Evolutionary conservation across 2,329 filamentous ascomycete species (phyloP).

Genomic region (Thermochaetoides dissita): DNA sequence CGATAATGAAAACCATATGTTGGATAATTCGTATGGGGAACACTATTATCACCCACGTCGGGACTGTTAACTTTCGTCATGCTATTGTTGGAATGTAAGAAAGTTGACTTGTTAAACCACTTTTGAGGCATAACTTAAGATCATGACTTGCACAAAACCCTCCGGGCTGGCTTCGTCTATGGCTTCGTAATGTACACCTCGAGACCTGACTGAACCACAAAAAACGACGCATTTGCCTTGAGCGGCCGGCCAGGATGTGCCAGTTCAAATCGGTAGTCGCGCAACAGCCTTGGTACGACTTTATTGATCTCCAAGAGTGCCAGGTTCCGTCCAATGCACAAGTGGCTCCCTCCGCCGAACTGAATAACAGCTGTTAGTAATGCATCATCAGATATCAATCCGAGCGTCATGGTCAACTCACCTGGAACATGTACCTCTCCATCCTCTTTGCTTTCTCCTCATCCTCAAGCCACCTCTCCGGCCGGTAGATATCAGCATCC

Average conservation of each 20-base stretch:
- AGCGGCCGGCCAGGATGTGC: conserved; percentile 35
- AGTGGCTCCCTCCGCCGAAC: conserved; percentile 40
- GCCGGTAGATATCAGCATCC: conserved; percentile 37
- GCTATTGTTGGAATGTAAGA: no score
- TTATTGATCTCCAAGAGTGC: conserved; percentile 46
- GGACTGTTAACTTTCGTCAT: no score
- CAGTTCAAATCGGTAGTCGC: conserved; percentile 40
- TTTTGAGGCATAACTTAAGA: no score
- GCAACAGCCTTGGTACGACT: conserved; percentile 37
- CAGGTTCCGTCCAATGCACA: conserved; percentile 42
- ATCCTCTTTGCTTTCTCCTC: conserved; percentile 30
- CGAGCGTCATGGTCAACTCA: conserved; percentile 16
- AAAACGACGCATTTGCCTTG: conserved; percentile 42
- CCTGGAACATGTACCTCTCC: conserved; percentile 44
- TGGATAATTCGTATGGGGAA: no score
- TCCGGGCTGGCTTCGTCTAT: not conserved
- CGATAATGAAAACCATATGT: no score
- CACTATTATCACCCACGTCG: no score
- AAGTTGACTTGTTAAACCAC: no score
- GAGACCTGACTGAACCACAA: conserved; percentile 44
- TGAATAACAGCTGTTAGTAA: conserved; percentile 10
- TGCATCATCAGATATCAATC: not conserved
- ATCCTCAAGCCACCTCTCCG: conserved; percentile 40
- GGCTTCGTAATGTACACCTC: conserved; percentile 30
- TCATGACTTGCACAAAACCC: no score